A percentile compares a stretch with the other conserved stretches of the same genome.
Conservation (phyloP, 768 basidiomycete species). For the Phaffia australis region DNA sequence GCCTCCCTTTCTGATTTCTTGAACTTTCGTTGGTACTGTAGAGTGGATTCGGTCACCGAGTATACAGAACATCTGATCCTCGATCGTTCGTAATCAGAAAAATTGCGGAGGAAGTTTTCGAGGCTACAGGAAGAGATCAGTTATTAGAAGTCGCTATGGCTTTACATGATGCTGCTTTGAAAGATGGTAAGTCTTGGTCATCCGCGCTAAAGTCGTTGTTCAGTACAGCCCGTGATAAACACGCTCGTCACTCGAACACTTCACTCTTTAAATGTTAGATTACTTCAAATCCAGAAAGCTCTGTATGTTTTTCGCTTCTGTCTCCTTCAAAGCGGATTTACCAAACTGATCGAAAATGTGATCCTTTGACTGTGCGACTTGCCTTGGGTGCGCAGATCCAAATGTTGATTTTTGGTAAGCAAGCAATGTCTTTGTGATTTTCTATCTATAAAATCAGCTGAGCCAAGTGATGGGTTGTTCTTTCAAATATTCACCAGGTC, state of each 20-base stretch:
- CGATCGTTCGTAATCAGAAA: constrained; percentile 81
- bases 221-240: too few species aligned
- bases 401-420: constrained; percentile 85
- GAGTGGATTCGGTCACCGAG: constrained; percentile 37
- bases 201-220: not conserved
- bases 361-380: not conserved
- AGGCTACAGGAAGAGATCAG: constrained; percentile 72
- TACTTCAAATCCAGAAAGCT: constrained; percentile 73
- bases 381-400: constrained; percentile 41
- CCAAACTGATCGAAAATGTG: not conserved
- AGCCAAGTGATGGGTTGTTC: too few species aligned
- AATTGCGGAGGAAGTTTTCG: constrained; percentile 84
- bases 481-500: too few species aligned
- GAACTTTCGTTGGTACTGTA: not conserved
- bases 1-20: not conserved
- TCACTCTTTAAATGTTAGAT: constrained; percentile 37
- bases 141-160: constrained; percentile 81
- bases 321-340: too few species aligned
- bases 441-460: not conserved
- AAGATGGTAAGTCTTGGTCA: constrained; percentile 42
- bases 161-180: constrained; percentile 75
- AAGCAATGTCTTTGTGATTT: constrained; percentile 22
- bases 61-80: constrained; percentile 81
- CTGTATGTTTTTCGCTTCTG: constrained; percentile 29
- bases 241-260: not conserved